Conservation (phyloP, 257 asterid species). For the Striga asiatica region DNA sequence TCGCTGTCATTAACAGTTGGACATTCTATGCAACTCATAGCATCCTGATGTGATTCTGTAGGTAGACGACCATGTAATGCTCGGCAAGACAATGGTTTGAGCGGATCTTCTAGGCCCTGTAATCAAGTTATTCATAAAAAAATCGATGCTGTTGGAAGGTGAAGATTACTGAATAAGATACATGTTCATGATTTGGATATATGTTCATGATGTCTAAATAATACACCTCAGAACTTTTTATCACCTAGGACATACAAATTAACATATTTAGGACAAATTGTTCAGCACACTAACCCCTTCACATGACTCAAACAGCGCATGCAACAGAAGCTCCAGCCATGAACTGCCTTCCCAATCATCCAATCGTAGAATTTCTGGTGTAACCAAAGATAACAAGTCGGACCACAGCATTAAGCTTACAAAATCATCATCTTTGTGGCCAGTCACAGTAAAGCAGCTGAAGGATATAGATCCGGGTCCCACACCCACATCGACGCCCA, state of each 20-base stretch:
- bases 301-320: too few species aligned
- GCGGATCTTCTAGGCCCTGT: conserved; percentile 15
- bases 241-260: neutral
- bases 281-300: too few species aligned
- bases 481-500: conserved; percentile 37
- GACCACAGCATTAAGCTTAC: conserved; percentile 9
- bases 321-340: conserved; percentile 20
- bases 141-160: conserved; percentile 18
- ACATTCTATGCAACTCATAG: too few species aligned
- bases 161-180: neutral
- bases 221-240: neutral
- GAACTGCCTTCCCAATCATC: conserved; percentile 13
- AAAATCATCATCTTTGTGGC: too few species aligned
- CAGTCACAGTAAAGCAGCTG: too few species aligned
- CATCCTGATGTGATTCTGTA: neutral
- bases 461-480: conserved; percentile 36
- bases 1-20: too few species aligned
- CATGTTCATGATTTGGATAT: neutral
- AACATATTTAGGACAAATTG: too few species aligned
- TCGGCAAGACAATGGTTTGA: conserved; percentile 25
- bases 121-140: conserved; percentile 21
- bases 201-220: neutral
- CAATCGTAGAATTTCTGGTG: neutral
- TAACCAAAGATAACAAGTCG: conserved; percentile 7
- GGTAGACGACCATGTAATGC: conserved; percentile 20